Evolutionary conservation across 2,329 filamentous ascomycete genomes (phyloP).

Genomic region (Fusarium torreyae): DNA sequence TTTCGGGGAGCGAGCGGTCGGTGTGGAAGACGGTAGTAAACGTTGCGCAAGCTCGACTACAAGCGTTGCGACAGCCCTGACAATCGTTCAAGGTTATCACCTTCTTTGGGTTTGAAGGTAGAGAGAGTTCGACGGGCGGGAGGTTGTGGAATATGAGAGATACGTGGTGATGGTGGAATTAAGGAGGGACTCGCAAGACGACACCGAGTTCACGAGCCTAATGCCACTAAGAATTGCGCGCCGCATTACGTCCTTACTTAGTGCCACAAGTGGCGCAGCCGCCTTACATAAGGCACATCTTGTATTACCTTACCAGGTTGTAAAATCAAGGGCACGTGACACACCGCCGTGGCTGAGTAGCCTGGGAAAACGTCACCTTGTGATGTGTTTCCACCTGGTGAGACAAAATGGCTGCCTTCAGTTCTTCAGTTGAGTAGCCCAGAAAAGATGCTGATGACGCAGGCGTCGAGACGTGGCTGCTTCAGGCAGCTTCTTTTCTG

Average conservation of each 20-base stretch:
- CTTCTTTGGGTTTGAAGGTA: constrained; percentile 13
- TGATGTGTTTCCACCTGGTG: constrained; percentile 30
- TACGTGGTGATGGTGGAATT: constrained; percentile 50
- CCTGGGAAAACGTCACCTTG: constrained; percentile 46
- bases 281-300: constrained; percentile 15
- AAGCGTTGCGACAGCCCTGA: constrained; percentile 6
- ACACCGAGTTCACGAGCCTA: constrained; percentile 54
- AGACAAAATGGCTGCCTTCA: constrained; percentile 36
- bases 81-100: constrained; percentile 1
- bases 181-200: constrained; percentile 53
- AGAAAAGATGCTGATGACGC: constrained; percentile 6
- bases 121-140: constrained; percentile 16
- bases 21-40: constrained; percentile 33
- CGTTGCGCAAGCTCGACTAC: constrained; percentile 28
- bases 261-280: constrained; percentile 50
- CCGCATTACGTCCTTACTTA: constrained; percentile 39
- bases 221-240: constrained; percentile 50
- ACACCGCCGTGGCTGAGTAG: constrained; percentile 36
- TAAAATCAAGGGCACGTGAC: constrained; percentile 36
- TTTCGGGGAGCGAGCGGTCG: constrained; percentile 46
- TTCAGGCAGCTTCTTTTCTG: constrained; percentile 11
- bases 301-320: not conserved
- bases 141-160: constrained; percentile 41
- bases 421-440: constrained; percentile 15
- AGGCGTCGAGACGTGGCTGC: constrained; percentile 7